A percentile compares a stretch with the other conserved stretches of the same genome.
phyloP scores from a whole-genome alignment of 2,329 filamentous ascomycete genomes.

The Paradendryphiella salina region DNA sequence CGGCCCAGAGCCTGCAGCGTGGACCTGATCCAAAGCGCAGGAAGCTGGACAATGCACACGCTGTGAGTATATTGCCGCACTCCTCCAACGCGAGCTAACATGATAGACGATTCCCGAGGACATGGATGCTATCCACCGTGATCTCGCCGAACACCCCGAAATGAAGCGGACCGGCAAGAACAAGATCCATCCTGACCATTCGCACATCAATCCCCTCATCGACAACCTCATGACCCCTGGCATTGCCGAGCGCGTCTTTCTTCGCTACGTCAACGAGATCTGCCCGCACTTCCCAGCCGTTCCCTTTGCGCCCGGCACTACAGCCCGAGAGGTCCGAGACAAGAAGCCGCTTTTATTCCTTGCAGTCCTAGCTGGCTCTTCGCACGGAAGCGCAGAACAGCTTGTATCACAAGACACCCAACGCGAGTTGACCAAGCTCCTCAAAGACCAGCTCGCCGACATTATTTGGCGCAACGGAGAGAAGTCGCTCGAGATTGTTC shows the following conservation, averaged over 20 bases:
- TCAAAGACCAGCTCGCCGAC: conserved; percentile 74
- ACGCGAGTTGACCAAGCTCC: conserved; percentile 65
- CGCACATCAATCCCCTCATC: conserved; percentile 46
- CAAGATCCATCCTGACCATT: conserved; percentile 40
- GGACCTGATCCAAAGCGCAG: conserved; percentile 41
- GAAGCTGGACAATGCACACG: conserved; percentile 34
- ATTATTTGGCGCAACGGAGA: conserved; percentile 73
- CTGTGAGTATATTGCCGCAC: conserved; percentile 24
- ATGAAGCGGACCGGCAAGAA: conserved; percentile 39
- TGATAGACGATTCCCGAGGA: conserved; percentile 43
- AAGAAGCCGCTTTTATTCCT: conserved; percentile 64
- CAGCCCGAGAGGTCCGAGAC: conserved; percentile 58
- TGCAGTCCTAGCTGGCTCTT: conserved; percentile 59
- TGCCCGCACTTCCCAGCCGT: conserved; percentile 61
- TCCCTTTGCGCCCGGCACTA: conserved; percentile 59
- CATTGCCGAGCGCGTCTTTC: conserved; percentile 60
- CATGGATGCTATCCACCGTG: conserved; percentile 45
- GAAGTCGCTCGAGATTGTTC: conserved; percentile 81
- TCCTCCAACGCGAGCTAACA: conserved; percentile 3
- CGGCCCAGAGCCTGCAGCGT: conserved; percentile 37
- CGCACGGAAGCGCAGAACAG: conserved; percentile 50
- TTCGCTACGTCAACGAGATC: conserved; percentile 59
- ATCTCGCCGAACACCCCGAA: conserved; percentile 42
- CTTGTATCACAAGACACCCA: conserved; percentile 60
- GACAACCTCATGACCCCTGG: conserved; percentile 56